Evolutionary conservation across 108 stramenopile genomes (phyloP).

Genomic region (Nannochloropsis salina): DNA sequence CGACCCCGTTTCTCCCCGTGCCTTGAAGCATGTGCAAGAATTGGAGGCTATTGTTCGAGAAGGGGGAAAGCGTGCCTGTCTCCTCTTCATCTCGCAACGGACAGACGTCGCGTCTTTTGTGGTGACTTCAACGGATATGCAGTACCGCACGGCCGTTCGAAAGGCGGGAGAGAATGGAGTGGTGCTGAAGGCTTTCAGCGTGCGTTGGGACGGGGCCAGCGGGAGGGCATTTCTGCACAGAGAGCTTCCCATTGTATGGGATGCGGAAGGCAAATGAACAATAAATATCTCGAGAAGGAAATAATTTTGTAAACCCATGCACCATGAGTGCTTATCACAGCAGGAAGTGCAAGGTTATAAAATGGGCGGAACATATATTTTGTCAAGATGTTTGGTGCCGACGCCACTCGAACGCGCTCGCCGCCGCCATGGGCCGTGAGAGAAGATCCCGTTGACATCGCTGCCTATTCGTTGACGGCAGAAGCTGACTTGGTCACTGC

Average conservation of each 20-base stretch:
- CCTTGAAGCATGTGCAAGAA: slow-evolving; percentile 5
- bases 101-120: not conserved
- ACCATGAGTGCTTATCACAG: no score
- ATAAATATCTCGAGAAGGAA: no score
- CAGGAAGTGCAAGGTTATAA: no score
- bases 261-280: not conserved
- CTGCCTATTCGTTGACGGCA: no score
- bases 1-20: not conserved
- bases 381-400: no score
- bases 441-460: no score
- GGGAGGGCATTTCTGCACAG: not conserved
- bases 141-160: not conserved
- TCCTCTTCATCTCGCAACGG: not conserved
- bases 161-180: not conserved
- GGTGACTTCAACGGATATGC: not conserved
- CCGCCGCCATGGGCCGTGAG: no score
- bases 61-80: not conserved
- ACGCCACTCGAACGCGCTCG: no score
- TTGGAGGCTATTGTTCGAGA: not conserved
- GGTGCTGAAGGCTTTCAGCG: not conserved
- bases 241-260: not conserved
- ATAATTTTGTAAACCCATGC: no score
- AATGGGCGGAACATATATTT: no score
- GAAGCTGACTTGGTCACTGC: no score
- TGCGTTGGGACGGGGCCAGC: not conserved